Base-by-base conservation (phyloP, 805 yeast species). In the Spencermartinsiella europaea region DNA sequence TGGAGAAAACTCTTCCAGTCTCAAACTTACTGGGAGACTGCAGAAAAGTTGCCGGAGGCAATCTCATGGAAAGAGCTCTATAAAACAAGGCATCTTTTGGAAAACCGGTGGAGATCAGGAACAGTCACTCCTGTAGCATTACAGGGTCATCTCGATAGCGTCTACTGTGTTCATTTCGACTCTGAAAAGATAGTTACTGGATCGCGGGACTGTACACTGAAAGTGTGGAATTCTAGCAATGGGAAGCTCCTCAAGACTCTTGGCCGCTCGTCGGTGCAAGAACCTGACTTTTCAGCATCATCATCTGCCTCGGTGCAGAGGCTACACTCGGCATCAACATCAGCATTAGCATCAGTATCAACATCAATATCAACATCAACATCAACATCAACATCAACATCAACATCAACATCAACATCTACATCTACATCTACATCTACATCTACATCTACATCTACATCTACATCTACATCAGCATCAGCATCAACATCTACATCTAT, bases 111-210 rank as follows among this genome's bases (percentile, higher is more conserved):
- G 67, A 46, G 39, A 31, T 22, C 39, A 5, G 63, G 63, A 4
- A 38, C 45, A 14, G 56, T 52, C 5, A 35, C 39, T 15, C 47
- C 60, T 3, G 47, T 34, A 19, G 47, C 52, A 5, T 49, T 65
- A 21, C 46, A 42, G 3, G 96, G 96, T 3, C 98, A 90, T 61
- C 70, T 77, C 34, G 96, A 86, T 61, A 91, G 95, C 17, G 84
- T 90, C 12, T 75, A 91, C 33, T 80, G 95, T 52, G 73, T 89
- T 40, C 88, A 85, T 60, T 85, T 83, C 65, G 81, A 81, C 51
- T 79, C 83, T 62, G 71, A 80, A 53, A 69, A 76, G 49, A 67
- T 90, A 34, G 80, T 90, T 68, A 86, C 95, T 2, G 97, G 96
- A 0, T 87, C 96, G 0, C 39, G 67, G 4, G 72, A 68, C 43